These are phyloP conservation scores for Alternaria sp. DNA, from an alignment of 2,329 filamentous ascomycete species.

Conservation along the genomic window DNA sequence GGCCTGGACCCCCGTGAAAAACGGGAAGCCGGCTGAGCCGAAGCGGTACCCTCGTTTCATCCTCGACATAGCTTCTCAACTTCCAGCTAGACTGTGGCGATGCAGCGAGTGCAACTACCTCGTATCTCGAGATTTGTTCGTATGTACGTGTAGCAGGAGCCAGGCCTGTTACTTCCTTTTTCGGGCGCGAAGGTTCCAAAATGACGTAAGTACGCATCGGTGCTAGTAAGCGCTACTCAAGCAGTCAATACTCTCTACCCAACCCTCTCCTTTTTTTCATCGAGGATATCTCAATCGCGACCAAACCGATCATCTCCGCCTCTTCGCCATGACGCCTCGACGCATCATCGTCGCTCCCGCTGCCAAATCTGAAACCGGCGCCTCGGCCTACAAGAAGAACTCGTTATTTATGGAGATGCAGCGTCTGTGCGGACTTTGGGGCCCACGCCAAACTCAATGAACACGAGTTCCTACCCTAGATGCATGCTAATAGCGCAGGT, in stretches of 20 bases:
- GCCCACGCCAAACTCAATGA: background rate
- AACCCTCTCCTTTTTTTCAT: background rate
- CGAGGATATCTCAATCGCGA: background rate
- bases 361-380: background rate
- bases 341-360: background rate
- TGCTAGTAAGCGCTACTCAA: conserved; percentile 1
- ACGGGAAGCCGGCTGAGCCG: background rate
- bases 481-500: conserved; percentile 2
- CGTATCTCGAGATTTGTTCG: background rate
- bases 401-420: background rate
- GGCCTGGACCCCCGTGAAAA: background rate
- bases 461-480: background rate
- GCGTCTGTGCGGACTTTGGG: background rate
- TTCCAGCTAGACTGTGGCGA: background rate
- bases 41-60: background rate
- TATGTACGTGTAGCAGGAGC: background rate
- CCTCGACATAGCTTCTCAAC: background rate
- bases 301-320: background rate
- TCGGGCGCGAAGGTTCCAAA: background rate
- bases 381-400: background rate
- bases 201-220: background rate
- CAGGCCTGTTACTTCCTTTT: background rate
- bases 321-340: conserved; percentile 1
- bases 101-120: background rate
- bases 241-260: conserved; percentile 3